Conservation (phyloP, 2,329 filamentous ascomycete genomes). For the Zalaria sp. region DNA sequence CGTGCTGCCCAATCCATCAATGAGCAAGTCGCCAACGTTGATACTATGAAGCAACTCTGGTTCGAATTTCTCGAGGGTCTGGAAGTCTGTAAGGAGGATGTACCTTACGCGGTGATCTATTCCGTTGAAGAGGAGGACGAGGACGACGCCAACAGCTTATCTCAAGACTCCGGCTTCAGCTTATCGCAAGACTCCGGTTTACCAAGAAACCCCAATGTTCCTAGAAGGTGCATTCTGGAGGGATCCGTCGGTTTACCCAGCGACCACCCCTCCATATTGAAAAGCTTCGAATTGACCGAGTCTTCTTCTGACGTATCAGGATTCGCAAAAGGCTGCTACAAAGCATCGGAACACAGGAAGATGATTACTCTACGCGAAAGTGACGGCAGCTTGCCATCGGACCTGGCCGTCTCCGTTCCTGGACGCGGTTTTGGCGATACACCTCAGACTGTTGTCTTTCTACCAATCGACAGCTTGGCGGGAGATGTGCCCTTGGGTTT, state of each 20-base stretch:
- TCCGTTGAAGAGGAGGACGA: constrained; percentile 3
- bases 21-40: constrained; percentile 1
- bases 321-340: too few relatives aligned
- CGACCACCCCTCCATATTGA: too few relatives aligned
- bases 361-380: too few relatives aligned
- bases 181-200: too few relatives aligned
- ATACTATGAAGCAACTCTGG: constrained; percentile 6
- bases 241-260: too few relatives aligned
- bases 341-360: too few relatives aligned
- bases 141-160: constrained; percentile 7
- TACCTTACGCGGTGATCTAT: constrained; percentile 8
- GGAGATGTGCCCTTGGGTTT: constrained; percentile 22
- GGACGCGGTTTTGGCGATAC: constrained; percentile 3
- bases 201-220: too few relatives aligned
- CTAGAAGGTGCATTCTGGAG: too few relatives aligned
- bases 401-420: constrained; percentile 3
- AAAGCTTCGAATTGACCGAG: too few relatives aligned
- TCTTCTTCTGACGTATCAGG: too few relatives aligned
- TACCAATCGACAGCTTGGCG: constrained; percentile 13
- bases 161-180: background rate
- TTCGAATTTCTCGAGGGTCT: constrained; percentile 3
- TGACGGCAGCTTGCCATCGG: background rate
- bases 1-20: constrained; percentile 3
- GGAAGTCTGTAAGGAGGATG: constrained; percentile 3
- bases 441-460: constrained; percentile 3